Evolutionary conservation across 192 early-diverging fungal species (phyloP).

Genomic region (Coemansia sp.): DNA sequence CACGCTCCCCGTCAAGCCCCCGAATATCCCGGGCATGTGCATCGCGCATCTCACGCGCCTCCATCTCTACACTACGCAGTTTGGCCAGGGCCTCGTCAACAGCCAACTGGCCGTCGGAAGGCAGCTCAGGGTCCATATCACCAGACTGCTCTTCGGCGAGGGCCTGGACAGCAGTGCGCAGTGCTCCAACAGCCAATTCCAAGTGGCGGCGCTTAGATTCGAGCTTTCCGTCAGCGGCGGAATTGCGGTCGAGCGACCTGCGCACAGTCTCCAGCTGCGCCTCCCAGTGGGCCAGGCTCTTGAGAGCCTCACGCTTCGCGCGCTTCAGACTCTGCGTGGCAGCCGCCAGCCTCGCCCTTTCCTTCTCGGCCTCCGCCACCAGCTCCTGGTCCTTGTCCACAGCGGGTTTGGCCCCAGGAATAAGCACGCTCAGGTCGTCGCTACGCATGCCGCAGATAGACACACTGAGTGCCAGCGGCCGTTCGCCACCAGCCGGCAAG

Average conservation of each 20-base stretch:
- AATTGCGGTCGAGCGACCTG: constrained; percentile 7
- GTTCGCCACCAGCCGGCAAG: constrained; percentile 3
- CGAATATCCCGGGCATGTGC: constrained; percentile 20
- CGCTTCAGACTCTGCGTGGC: constrained; percentile 23
- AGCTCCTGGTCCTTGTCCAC: constrained; percentile 7
- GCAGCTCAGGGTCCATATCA: not conserved
- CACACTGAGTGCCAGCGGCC: constrained; percentile 21
- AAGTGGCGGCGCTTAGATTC: constrained; percentile 16
- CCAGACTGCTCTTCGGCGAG: not conserved
- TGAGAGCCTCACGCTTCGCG: constrained; percentile 24
- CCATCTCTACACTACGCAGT: constrained; percentile 15
- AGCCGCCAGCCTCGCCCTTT: constrained; percentile 4
- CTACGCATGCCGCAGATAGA: constrained; percentile 47
- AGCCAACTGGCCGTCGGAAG: not conserved
- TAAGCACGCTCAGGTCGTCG: constrained; percentile 32
- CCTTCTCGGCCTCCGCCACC: not conserved
- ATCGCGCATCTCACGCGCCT: constrained; percentile 18
- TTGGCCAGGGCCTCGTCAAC: constrained; percentile 10
- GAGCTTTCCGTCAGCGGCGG: constrained; percentile 10
- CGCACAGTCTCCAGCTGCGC: constrained; percentile 31
- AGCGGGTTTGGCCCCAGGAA: not conserved
- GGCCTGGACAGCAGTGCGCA: not conserved
- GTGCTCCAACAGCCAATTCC: constrained; percentile 8
- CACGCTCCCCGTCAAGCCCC: constrained; percentile 27
- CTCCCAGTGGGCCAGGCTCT: constrained; percentile 26